Conservation (phyloP, 176 grass and related monocot genomes). For the Musa beccarii region DNA sequence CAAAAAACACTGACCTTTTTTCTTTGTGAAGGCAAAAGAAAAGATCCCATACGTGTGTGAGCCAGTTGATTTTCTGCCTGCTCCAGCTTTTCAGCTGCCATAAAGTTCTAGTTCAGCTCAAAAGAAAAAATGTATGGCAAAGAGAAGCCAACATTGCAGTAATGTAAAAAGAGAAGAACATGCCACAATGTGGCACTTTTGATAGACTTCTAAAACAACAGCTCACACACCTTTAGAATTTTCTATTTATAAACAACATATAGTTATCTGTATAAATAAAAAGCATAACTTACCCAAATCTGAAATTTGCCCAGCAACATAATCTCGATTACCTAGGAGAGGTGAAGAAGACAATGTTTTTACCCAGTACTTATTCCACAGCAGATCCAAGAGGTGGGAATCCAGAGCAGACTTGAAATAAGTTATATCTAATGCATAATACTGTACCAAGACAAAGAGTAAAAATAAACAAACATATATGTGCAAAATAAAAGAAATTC, state of each 20-base stretch:
- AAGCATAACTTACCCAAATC: constrained; percentile 57
- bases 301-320: constrained; percentile 96
- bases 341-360: constrained; percentile 93
- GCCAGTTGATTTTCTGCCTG: constrained; percentile 90
- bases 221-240: not conserved
- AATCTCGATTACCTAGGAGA: constrained; percentile 88
- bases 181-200: not conserved
- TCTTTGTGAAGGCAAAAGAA: constrained; percentile 68
- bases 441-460: constrained; percentile 38
- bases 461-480: constrained; percentile 2
- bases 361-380: constrained; percentile 99
- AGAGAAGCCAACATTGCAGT: not conserved
- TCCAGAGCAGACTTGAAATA: constrained; percentile 97
- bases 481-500: not conserved
- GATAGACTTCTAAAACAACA: not conserved
- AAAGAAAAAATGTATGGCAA: not conserved
- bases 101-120: constrained; percentile 5
- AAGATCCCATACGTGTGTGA: constrained; percentile 67
- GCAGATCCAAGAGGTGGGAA: constrained; percentile 83
- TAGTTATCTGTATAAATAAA: not conserved
- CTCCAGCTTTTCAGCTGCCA: constrained; percentile 88
- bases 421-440: constrained; percentile 97
- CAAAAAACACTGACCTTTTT: constrained; percentile 57
- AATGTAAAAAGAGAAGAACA: not conserved
- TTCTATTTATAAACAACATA: not conserved